Percentiles rank a stretch among this genome's conserved stretches.
phyloP scores from a whole-genome alignment of 1,139 yeast genomes.

The Kurtzmaniella quercitrusa region DNA sequence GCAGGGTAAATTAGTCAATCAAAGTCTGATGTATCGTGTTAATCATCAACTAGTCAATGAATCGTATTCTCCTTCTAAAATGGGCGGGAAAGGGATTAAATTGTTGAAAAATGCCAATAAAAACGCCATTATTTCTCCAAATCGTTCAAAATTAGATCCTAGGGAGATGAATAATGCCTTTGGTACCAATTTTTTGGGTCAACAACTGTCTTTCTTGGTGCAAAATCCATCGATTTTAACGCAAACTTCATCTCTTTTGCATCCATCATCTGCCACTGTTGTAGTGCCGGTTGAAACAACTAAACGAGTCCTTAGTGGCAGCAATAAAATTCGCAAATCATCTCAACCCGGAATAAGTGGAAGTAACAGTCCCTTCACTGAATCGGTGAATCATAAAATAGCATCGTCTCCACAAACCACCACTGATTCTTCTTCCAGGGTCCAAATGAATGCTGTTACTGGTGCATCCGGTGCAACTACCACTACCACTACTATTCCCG shows the following conservation, averaged over 20 bases:
- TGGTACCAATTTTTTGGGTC: neutral
- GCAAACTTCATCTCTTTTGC: constrained; percentile 1
- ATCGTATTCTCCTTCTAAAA: constrained; percentile 29
- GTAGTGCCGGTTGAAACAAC: constrained; percentile 1
- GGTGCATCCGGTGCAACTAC: constrained; percentile 13
- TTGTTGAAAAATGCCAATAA: constrained; percentile 32
- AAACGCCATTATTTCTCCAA: constrained; percentile 32
- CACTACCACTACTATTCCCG: no score
- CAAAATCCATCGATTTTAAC: constrained; percentile 4
- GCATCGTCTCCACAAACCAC: neutral
- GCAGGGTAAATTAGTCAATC: constrained; percentile 9
- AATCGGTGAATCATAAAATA: neutral
- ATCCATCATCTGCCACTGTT: constrained; percentile 1
- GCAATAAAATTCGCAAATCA: constrained; percentile 6
- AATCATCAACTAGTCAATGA: constrained; percentile 4
- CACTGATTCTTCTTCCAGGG: no score
- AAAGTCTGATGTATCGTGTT: constrained; percentile 4
- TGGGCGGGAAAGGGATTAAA: constrained; percentile 25
- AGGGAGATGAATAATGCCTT: constrained; percentile 4
- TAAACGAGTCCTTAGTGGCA: neutral
- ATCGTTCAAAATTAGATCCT: constrained; percentile 13
- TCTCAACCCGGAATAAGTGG: neutral
- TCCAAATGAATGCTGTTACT: no score
- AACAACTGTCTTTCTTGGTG: neutral
- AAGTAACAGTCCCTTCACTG: constrained; percentile 6